Base-by-base conservation (phyloP, 306 rosid genomes). In the Cyamopsis tetragonoloba region DNA sequence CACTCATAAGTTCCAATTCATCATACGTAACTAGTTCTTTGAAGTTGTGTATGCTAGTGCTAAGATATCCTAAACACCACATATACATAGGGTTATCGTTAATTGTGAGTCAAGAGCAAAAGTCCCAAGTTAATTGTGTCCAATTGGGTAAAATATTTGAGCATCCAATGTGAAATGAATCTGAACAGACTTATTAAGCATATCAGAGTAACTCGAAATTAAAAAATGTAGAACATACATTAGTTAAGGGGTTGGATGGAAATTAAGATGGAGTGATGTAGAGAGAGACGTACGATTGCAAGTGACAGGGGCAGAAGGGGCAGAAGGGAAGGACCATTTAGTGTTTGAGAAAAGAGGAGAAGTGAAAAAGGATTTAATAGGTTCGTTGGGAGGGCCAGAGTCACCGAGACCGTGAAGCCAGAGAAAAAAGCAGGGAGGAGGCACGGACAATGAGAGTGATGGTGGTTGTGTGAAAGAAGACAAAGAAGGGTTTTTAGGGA, bases 321-420 rank as follows among this genome's bases (percentile, higher is more conserved):
- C 96, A 39, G 93, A 84, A 61, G 98, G 98, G 73, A 93, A 92
- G 44, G 84, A 76, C 98, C 97, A 93, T 42, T 65, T 73, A 30
- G 98, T 69, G 84, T 56, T 74, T 50, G 51, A 59, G 60, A 93
- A 89, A 75, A 78, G 51, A 18, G 93, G 83, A 35, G 98, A 89
- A 64, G 89, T 80, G 95, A 93, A 93, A 19, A 87, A 63, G 27
- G 77, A 71, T 76, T 76, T 89, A 70, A 92, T 87, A 73, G 96
- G 93, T 77, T 92, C 91, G 69, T 92, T 92, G 59, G 96, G 88
- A 4, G 96, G 93, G 66, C 96, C 98, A 1, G 96, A 92, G 71
- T 92, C 96, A 13, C 96, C 96, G 23, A 84, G 43, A 37, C 93
- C 96, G 61, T 92, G 98, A 56, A 92, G 91, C 96, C 96, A 92